Conservation (phyloP, 768 basidiomycete genomes). For the Mycena vulgaris region DNA sequence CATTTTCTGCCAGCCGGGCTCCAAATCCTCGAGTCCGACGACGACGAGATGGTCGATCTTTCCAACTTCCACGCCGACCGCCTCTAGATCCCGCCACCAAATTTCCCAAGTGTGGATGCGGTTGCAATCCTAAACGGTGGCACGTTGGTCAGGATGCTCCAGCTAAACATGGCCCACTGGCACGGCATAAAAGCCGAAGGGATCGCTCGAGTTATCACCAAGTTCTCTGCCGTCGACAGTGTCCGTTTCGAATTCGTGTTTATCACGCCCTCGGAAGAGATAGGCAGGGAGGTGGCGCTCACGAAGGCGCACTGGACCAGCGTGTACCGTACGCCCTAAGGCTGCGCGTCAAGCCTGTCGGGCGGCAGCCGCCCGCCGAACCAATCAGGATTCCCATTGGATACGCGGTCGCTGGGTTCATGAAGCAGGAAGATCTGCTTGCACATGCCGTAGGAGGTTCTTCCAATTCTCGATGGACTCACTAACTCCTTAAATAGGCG, state of each 20-base stretch:
- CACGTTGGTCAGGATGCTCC: background rate
- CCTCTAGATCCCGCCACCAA: conserved; percentile 12
- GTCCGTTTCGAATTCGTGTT: conserved; percentile 2
- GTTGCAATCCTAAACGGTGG: background rate
- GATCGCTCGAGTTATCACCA: background rate
- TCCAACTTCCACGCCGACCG: background rate
- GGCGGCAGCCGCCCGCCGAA: background rate
- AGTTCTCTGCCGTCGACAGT: background rate
- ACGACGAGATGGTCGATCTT: background rate
- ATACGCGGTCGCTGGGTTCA: background rate
- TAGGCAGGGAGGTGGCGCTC: background rate
- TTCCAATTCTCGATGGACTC: background rate
- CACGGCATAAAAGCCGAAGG: background rate
- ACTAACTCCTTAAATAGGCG: conserved; percentile 1
- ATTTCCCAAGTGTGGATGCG: conserved; percentile 6
- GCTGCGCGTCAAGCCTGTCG: background rate
- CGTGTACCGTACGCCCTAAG: background rate
- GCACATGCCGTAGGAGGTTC: background rate
- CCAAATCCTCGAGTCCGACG: background rate
- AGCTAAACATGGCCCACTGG: background rate
- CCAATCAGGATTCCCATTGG: background rate
- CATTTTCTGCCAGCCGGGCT: background rate
- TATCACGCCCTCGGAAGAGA: background rate
- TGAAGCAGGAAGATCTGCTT: background rate
- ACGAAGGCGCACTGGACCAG: background rate